These are phyloP conservation scores for Suhomyces sp. DNA, from an alignment of 805 yeast species.

Conservation along the genomic window DNA sequence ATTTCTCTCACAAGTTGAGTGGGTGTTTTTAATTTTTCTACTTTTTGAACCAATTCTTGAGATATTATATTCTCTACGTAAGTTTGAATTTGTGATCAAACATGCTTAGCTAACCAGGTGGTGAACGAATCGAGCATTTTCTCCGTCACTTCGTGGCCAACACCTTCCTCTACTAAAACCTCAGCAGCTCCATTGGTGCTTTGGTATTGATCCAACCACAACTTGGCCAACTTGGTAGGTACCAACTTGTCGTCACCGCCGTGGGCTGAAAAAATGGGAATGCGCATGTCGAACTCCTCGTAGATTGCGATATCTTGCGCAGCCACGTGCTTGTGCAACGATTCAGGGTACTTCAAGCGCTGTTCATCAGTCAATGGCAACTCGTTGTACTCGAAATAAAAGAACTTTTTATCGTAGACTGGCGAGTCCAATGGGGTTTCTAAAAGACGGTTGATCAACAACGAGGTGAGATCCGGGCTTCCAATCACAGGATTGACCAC, in stretches of 20 bases:
- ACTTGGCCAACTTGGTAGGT: conserved; percentile 29
- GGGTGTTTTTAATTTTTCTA: neutral
- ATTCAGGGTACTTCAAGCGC: conserved; percentile 23
- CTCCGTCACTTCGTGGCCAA: conserved; percentile 33
- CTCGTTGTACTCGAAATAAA: conserved; percentile 34
- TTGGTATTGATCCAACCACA: conserved; percentile 31
- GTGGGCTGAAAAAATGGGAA: conserved; percentile 36
- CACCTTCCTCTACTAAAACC: conserved; percentile 27
- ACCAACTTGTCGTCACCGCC: conserved; percentile 37
- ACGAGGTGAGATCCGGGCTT: conserved; percentile 42
- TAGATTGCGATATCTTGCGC: conserved; percentile 29
- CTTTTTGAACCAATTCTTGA: neutral
- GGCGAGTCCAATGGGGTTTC: conserved; percentile 11
- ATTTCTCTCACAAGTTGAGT: too few species aligned
- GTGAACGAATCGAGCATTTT: conserved; percentile 34
- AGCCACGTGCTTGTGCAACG: conserved; percentile 29
- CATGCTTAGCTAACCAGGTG: conserved; percentile 25
- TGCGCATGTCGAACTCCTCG: conserved; percentile 32
- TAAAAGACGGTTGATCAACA: conserved; percentile 43
- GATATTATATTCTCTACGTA: too few species aligned
- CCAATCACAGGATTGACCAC: conserved; percentile 52
- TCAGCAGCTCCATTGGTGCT: conserved; percentile 23
- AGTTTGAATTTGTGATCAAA: neutral
- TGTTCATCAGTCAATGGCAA: conserved; percentile 28
- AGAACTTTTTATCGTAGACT: conserved; percentile 27